Percentiles rank a stretch among this genome's conserved stretches.
Evolutionary conservation across 2,329 filamentous ascomycete genomes (phyloP).

Genomic region (Sporothrix brasiliensis): DNA sequence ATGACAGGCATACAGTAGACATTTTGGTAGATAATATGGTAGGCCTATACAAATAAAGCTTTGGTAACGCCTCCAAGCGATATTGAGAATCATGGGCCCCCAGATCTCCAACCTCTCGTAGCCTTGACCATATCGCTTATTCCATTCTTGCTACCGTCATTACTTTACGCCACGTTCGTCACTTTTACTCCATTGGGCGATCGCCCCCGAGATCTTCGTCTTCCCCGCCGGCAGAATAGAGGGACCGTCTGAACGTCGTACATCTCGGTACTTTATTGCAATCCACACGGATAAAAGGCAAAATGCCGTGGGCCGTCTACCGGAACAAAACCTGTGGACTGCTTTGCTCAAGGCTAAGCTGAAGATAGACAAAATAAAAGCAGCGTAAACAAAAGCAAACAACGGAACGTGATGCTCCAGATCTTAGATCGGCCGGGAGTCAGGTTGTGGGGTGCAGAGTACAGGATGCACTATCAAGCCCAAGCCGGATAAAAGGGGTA

Average conservation of each 20-base stretch:
- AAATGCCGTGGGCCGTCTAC: neutral
- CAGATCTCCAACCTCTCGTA: neutral
- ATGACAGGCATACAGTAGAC: no score
- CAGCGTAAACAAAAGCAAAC: no score
- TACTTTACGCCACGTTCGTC: neutral
- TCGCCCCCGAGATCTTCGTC: neutral
- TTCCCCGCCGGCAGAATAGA: constrained; percentile 1
- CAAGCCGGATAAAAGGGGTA: neutral
- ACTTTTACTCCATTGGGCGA: neutral
- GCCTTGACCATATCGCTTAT: neutral
- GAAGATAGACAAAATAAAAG: neutral
- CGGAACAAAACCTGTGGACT: neutral
- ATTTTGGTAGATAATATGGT: no score
- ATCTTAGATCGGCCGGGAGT: neutral
- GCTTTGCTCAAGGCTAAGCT: neutral
- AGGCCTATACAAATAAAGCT: neutral
- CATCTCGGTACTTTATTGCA: neutral
- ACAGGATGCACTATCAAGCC: no score
- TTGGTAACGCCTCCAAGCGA: neutral
- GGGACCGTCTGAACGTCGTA: neutral
- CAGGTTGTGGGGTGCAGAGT: neutral
- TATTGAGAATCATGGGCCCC: neutral
- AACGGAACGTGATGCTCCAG: neutral
- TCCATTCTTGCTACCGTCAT: neutral
- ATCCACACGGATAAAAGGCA: neutral